Evolutionary conservation across 768 basidiomycete species (phyloP), one percentile per base, ranked within the genome.

Genomic region (Suillus bovinus): DNA sequence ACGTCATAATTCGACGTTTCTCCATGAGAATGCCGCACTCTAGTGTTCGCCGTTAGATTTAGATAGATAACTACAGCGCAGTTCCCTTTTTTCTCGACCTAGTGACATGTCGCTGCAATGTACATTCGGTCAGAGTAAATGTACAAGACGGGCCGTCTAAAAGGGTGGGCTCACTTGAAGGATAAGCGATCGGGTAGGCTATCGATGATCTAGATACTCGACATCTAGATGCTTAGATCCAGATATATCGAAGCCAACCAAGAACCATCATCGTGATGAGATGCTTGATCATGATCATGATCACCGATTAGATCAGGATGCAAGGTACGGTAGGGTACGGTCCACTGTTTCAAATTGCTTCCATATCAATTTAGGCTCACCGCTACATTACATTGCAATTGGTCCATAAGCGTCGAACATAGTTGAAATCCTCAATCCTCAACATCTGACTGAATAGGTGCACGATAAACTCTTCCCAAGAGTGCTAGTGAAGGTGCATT

Each of bases 301-400:
- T 50, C 49, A 50, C 49, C 4, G 27, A 50, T 50, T 29, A 50
- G 27, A 50, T 50, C 49, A 50, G 49, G 49, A 50, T 31, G 49
- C 5, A 50, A 16, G 47, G 47, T 49, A 27, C 49, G 49, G 27
- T 17, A 17, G 47, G 47, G 13, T 10, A 27, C 27, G 24, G 24
- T 49, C 29, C 27, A 50, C 4, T 4, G 29, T 50, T 50, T 50
- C 49, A 50, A 50, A 50, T 50, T 50, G 49, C 49, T 50, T 49
- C 49, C 49, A 50, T 20, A 29, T 20, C 11, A 11, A 17, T 50
- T 29, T 50, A 50, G 29, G 17, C 49, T 31, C 29, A 20, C 27
- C 16, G 4, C 27, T 49, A 49, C 13, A 27, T 27, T 49, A 49
- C 47, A 49, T 49, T 27, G n/a, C n/a, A n/a, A n/a, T n/a, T n/a